Conservation (phyloP, 805 yeast species). For the Metschnikowia peoriensis region DNA sequence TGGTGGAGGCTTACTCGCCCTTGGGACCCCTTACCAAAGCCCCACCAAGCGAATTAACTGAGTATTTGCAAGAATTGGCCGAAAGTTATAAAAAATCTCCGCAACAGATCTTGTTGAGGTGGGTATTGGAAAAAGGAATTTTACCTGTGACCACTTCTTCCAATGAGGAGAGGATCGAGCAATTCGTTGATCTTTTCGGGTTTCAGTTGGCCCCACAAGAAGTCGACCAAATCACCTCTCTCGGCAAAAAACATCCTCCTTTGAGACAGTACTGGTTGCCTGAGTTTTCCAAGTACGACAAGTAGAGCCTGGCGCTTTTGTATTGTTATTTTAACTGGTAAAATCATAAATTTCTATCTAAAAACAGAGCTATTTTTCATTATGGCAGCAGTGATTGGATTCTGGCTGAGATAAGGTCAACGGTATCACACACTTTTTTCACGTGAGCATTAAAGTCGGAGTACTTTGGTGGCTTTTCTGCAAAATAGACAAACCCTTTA, state of each 20-base stretch:
- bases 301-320: neutral
- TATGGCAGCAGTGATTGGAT: neutral
- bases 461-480: conserved; percentile 15
- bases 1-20: conserved; percentile 27
- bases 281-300: conserved; percentile 17
- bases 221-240: conserved; percentile 20
- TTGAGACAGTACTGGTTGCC: conserved; percentile 28
- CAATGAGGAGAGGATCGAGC: conserved; percentile 40
- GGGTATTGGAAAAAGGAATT: conserved; percentile 41
- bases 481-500: conserved; percentile 24
- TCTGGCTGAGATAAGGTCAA: conserved; percentile 15
- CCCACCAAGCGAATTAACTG: conserved; percentile 19
- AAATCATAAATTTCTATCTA: no score
- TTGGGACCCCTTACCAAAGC: conserved; percentile 27
- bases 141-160: conserved; percentile 48
- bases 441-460: conserved; percentile 24
- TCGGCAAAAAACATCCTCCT: conserved; percentile 14
- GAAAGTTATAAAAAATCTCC: conserved; percentile 36
- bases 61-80: conserved; percentile 28
- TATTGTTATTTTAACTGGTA: no score
- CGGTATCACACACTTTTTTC: conserved; percentile 26
- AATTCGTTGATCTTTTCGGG: conserved; percentile 43
- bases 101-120: conserved; percentile 45
- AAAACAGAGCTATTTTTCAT: no score
- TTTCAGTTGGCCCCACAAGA: conserved; percentile 56